phyloP scores from a whole-genome alignment of 139 green algal species.

The Tetradesmus lagerheimii region DNA sequence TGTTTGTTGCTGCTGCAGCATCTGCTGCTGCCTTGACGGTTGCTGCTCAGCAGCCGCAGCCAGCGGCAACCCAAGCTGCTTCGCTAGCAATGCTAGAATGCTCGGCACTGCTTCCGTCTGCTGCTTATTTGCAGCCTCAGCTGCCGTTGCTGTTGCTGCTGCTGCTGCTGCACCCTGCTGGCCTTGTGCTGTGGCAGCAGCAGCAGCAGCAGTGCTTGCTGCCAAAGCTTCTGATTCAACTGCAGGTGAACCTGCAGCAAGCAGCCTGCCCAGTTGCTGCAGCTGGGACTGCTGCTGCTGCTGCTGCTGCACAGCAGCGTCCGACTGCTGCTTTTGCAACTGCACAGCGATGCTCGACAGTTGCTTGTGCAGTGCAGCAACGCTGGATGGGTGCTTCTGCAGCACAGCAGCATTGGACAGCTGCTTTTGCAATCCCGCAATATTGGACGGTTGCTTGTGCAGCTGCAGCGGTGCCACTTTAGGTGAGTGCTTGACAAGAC shows the following conservation, averaged over 20 bases:
- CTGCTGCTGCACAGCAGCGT: no score
- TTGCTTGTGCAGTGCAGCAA: no score
- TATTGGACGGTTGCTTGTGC: no score
- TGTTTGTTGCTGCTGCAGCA: constrained; percentile 1
- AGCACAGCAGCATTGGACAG: no score
- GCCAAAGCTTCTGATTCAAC: not conserved
- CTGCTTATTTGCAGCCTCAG: not conserved
- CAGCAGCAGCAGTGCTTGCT: not conserved
- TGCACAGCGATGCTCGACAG: no score
- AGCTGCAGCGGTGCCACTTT: no score
- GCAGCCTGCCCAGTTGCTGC: not conserved
- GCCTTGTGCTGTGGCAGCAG: not conserved
- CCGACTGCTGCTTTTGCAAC: no score
- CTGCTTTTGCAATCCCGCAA: no score
- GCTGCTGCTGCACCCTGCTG: not conserved
- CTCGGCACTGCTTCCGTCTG: not conserved
- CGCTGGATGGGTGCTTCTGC: no score
- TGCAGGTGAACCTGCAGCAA: not conserved
- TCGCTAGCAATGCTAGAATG: not conserved
- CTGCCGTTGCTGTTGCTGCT: not conserved
- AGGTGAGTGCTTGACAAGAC: no score
- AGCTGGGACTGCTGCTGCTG: no score
- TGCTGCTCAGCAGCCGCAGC: not conserved
- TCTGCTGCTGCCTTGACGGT: not conserved
- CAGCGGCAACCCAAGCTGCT: not conserved